These are phyloP conservation scores for Oemleria cerasiformis DNA, from an alignment of 306 rosid genomes.

Conservation along the genomic window DNA sequence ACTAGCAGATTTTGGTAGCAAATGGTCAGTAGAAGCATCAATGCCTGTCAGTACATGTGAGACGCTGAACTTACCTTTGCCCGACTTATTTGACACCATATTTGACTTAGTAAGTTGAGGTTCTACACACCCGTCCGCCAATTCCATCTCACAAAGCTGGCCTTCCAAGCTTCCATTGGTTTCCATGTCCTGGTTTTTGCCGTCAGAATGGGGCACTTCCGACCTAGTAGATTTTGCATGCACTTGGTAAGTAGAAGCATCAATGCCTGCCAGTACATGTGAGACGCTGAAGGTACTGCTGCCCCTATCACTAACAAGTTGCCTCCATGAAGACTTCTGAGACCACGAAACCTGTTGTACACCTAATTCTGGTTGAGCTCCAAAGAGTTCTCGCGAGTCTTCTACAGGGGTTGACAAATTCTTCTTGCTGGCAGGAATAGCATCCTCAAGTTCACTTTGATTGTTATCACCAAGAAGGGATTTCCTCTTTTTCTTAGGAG, in stretches of 20 bases:
- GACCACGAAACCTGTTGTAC: conserved; percentile 50
- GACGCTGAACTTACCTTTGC: conserved; percentile 43
- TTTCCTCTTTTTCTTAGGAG: conserved; percentile 48
- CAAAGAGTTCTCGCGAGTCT: conserved; percentile 24
- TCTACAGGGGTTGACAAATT: conserved; percentile 23
- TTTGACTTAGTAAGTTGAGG: background rate
- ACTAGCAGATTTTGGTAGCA: conserved; percentile 22
- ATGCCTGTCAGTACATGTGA: conserved; percentile 36
- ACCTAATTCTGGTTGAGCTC: conserved; percentile 29
- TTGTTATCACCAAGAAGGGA: conserved; percentile 24
- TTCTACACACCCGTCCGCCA: background rate
- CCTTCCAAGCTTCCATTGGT: conserved; percentile 11
- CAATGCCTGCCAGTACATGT: conserved; percentile 31
- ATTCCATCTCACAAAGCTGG: background rate
- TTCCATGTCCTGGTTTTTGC: conserved; percentile 21
- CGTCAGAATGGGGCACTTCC: conserved; percentile 17
- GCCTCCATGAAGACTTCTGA: conserved; percentile 77
- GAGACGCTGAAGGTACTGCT: conserved; percentile 49
- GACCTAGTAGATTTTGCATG: conserved; percentile 23
- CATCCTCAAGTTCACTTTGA: conserved; percentile 26
- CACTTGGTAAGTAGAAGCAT: conserved; percentile 27
- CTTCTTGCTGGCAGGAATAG: conserved; percentile 28
- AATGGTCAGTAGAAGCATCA: conserved; percentile 27
- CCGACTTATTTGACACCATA: background rate
- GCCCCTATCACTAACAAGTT: conserved; percentile 53